These are phyloP conservation scores for Scleroderma bovista DNA, from an alignment of 768 basidiomycete species.

Conservation along the genomic window DNA sequence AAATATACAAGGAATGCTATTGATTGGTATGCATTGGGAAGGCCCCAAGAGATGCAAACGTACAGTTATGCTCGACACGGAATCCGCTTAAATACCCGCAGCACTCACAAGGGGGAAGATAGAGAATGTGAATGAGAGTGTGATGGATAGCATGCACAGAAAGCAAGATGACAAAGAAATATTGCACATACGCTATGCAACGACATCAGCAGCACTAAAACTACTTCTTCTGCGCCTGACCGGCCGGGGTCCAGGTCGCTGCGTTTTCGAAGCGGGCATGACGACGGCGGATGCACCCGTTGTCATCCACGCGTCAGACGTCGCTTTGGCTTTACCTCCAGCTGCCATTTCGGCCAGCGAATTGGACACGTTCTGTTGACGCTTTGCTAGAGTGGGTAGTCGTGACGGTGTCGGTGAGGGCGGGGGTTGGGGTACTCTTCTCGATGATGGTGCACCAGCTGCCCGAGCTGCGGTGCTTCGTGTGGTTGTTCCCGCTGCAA, in stretches of 20 bases:
- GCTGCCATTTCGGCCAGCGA: conserved; percentile 48
- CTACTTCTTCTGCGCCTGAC: conserved; percentile 78
- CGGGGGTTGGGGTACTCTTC: conserved; percentile 40
- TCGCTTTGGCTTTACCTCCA: conserved; percentile 30
- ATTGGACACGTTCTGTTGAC: conserved; percentile 36
- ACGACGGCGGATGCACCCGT: conserved; percentile 65
- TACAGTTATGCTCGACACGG: neutral
- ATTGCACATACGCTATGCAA: conserved; percentile 45
- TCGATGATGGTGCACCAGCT: conserved; percentile 26
- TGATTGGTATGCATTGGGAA: neutral
- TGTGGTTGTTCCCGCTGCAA: conserved; percentile 48
- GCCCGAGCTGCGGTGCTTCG: conserved; percentile 39
- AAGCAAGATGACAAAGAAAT: conserved; percentile 8
- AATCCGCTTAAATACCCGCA: neutral
- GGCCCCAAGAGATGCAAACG: neutral
- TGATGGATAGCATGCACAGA: conserved; percentile 6
- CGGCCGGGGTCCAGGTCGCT: conserved; percentile 67
- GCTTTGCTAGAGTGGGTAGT: conserved; percentile 67
- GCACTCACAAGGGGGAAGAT: neutral
- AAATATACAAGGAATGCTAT: neutral
- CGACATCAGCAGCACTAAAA: conserved; percentile 82
- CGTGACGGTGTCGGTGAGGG: conserved; percentile 70
- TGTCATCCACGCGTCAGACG: conserved; percentile 71
- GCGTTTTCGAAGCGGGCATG: conserved; percentile 61
- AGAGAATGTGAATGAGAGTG: neutral